Evolutionary conservation across 306 rosid genomes (phyloP), one percentile per base, ranked within the genome.

Genomic region (Quercus suber): DNA sequence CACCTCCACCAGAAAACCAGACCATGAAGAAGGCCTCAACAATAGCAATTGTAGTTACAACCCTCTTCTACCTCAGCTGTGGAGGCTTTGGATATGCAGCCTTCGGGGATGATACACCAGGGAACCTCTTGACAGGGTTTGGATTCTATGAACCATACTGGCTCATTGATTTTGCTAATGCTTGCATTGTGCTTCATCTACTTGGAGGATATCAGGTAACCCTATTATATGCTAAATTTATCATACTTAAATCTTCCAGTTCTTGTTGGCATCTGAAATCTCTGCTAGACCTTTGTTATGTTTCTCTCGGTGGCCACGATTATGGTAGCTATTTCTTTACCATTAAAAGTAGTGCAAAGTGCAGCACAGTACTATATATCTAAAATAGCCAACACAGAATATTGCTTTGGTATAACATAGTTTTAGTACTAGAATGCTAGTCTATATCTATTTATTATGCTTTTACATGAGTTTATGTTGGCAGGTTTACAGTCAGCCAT

Each of bases 171-270:
- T 64, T 93, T 17, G 97, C 97, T 49, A 89, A 93, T 81, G 86
- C 78, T 55, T 88, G 90, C 69, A 84, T 93, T 20, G 92, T 91
- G 59, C n/a, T 93, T 73, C 97, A 93, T 81, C 97, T 93, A 0
- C 81, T 90, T 21, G 97, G 97, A 53, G 97, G 92, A 51, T 93
- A 93, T 84, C 97, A 91, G 93, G 97, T 90, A 82, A 33, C 20
- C 41, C 15, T 18, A 33, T 19, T 35, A 37, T 45, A 56, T 45
- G 17, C 19, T 69, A 5, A 11, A 73, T 21, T 19, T 53, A 35
- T 72, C 57, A 56, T 31, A 41, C 70, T 57, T 60, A 55, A 30
- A 52, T 60, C 59, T 82, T 65, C 3, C 10, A 45, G 14, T 79
- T 27, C 12, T 73, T 13, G 45, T 76, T 6, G 58, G 3, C 43